Base-by-base conservation (phyloP, 148 eudicot species). In the Linanthus parryae region DNA sequence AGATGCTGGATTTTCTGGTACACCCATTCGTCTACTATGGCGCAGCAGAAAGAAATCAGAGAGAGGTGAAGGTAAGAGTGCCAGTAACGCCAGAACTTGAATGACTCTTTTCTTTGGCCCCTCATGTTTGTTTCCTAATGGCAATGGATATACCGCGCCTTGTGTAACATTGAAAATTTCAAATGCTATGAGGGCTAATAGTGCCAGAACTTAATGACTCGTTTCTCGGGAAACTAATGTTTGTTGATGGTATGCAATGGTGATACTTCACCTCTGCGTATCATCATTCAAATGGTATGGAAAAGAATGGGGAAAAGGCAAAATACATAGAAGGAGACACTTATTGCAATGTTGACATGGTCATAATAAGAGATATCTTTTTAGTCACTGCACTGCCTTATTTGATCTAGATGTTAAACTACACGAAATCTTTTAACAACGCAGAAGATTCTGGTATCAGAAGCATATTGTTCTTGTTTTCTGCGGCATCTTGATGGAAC, bases 21-120 rank as follows among this genome's bases (percentile, higher is more conserved):
- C 99, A 31, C 99, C 99, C 8, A 88, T 94, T 58, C 87, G 99
- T 45, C 99, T 94, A 61, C 58, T 94, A 49, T 94, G 99, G 99
- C 96, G 99, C 59, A 88, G 91, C 74, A 75, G 96, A 66, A 84
- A 73, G 69, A 94, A 74, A 78, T 22, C 60, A 22, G 66, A 70
- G 30, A 82, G 58, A 66, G 73, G 54, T 71, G 58, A 71, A 48
- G 91, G 85, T 85, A 10, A 58, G 72, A 48, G 42, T 19, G 22
- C 47, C 19, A 42, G 41, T 47, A 13, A 21, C 20, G 19, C 12
- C 29, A 37, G 14, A 21, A 21, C 23, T 48, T n/a, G 2, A 8
- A 12, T 7, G 35, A 41, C 45, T 3, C 51, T 19, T 27, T 4
- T 40, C 58, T 58, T 46, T 29, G 19, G 33, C 10, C 15, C 34